A percentile compares a stretch with the other conserved stretches of the same genome.
Conservation (phyloP, 805 yeast genomes). For the Pichia nakasei region DNA sequence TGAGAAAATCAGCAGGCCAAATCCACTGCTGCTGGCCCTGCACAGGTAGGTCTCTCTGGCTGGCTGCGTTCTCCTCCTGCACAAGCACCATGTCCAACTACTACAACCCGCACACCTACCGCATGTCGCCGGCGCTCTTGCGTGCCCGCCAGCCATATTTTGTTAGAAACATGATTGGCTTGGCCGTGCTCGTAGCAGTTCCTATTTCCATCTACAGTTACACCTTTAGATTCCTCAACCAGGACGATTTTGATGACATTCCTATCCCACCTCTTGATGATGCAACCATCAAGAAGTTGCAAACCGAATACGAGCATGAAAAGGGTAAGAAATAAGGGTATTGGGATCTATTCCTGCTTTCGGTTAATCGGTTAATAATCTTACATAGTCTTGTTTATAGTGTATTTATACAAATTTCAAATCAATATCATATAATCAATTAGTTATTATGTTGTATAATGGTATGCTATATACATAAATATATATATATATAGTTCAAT, state of each 20-base stretch:
- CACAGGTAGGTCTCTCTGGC: no score
- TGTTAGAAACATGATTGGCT: constrained; percentile 60
- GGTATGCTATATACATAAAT: no score
- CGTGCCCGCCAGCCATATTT: constrained; percentile 86
- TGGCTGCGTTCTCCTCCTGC: no score
- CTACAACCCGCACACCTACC: constrained; percentile 38
- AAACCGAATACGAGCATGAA: constrained; percentile 56
- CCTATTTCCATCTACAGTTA: constrained; percentile 59
- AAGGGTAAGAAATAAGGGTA: constrained; percentile 11
- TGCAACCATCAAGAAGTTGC: constrained; percentile 62
- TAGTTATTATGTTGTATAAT: no score
- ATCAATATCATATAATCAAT: no score
- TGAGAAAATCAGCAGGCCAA: no score
- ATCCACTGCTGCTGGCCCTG: no score
- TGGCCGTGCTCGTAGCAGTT: constrained; percentile 50
- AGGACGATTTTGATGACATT: constrained; percentile 82
- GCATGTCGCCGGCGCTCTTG: constrained; percentile 88
- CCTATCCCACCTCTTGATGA: constrained; percentile 91
- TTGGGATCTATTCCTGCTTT: neutral
- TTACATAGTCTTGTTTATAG: neutral
- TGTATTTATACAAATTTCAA: no score
- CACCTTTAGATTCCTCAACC: constrained; percentile 57
- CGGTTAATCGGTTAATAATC: neutral
- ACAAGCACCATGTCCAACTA: constrained; percentile 15
- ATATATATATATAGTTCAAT: neutral